Base-by-base conservation (phyloP, 2,329 filamentous ascomycete genomes). In the Bipolaris sorokiniana region DNA sequence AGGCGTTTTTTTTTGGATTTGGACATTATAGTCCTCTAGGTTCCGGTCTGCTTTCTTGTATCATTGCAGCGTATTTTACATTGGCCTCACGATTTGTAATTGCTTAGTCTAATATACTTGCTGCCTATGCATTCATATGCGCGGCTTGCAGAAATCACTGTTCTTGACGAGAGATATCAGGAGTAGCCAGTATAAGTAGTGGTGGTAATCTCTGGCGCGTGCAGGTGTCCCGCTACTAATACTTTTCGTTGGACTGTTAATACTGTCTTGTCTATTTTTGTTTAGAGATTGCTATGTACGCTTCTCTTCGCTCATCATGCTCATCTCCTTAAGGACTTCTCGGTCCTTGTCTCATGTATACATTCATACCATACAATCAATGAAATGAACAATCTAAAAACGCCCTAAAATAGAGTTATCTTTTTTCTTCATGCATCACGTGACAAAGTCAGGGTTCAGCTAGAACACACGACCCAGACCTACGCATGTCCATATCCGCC, bases 1-100 rank as follows among this genome's bases (percentile, higher is more conserved):
- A 31, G 50, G 54, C 36, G 54, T 54, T 48, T 3, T 20, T 48
- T 48, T 3, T 16, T 13, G 48, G 41, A 41, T 47, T 33, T 16
- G 13, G 34, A 16, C 34, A 37, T 37, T 13, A 22, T 41, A 22
- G 18, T 41, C 6, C 15, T 1, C 18, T 41, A 5, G 7, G 11
- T 20, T 2, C 13, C 6, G 33, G 41, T 40, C 34, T 37, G 23
- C 16, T 37, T 42, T 47, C 15, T 41, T 52, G 48, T 47, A 53
- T 48, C 40, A 47, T 16, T 16, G n/a, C 3, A 16, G 38, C 10
- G 26, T 28, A 10, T 18, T 40, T 7, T 9, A 11, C 20, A 15
- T 23, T 41, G 18, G 11, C 20, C 20, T 41, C 20, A 41, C 10
- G 20, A 41, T 20, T 23, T 41, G 38, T 41, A 40, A 23, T 41